phyloP scores from a whole-genome alignment of 768 basidiomycete species.

The Phaeotremella skinneri region DNA sequence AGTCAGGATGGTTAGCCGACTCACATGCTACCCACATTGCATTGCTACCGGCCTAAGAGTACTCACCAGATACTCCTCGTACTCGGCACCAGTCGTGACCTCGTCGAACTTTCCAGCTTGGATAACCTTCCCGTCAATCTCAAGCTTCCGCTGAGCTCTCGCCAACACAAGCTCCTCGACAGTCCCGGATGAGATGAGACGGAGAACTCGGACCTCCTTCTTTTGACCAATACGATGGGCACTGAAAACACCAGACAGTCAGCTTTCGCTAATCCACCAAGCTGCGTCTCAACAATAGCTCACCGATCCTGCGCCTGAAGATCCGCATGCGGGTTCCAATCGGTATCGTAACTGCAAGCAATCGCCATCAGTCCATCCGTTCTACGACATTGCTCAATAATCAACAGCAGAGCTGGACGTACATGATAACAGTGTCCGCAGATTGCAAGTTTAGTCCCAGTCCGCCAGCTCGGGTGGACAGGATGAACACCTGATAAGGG shows the following conservation, averaged over 20 bases:
- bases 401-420: slow-evolving; percentile 41
- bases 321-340: slow-evolving; percentile 97
- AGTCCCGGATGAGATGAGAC: slow-evolving; percentile 96
- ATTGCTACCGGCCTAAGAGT: background rate
- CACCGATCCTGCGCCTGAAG: slow-evolving; percentile 93
- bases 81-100: slow-evolving; percentile 95
- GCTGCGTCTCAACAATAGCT: background rate
- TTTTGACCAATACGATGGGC: slow-evolving; percentile 99
- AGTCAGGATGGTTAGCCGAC: slow-evolving; percentile 12
- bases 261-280: slow-evolving; percentile 1
- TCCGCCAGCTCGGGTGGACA: slow-evolving; percentile 91
- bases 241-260: slow-evolving; percentile 31
- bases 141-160: slow-evolving; percentile 90
- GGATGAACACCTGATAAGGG: slow-evolving; percentile 84
- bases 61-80: slow-evolving; percentile 86
- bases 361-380: slow-evolving; percentile 1
- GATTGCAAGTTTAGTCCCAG: slow-evolving; percentile 92
- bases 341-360: slow-evolving; percentile 52
- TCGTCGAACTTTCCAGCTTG: slow-evolving; percentile 99
- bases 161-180: slow-evolving; percentile 98
- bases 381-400: slow-evolving; percentile 56
- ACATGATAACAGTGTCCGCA: slow-evolving; percentile 95
- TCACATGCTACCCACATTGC: slow-evolving; percentile 4
- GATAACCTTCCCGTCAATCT: slow-evolving; percentile 98
- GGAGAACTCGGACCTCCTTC: slow-evolving; percentile 90